Base-by-base conservation (phyloP, 1,284 basidiomycete genomes). In the Leccinum proliferum region DNA sequence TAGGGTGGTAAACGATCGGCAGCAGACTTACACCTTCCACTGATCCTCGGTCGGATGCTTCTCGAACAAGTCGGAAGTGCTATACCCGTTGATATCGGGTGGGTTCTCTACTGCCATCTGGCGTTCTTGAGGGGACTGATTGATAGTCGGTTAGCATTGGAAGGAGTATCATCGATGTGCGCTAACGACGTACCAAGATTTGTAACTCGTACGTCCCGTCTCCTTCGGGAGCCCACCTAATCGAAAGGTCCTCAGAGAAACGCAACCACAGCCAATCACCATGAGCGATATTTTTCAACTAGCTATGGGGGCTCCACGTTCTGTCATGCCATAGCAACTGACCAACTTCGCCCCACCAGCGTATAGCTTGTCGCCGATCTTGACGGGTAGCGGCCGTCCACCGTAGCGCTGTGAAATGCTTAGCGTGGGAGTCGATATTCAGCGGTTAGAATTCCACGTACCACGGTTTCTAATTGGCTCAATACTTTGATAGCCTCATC, bases 231-330 rank as follows among this genome's bases (percentile, higher is more conserved):
- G 18, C 61, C 74, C 75, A 78, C 15, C 72, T 65, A 1, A 69
- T n/a, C 1, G 67, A 67, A 7, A 63, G 39, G 1, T 62, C 53
- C 0, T 68, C 60, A 2, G 63, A 14, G 34, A 77, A 66, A 14
- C 59, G 59, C 58, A 73, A 57, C 73, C 73, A 77, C 39, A 64
- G 58, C 77, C 77, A 78, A 29, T 72, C 69, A 12, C 67, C 68
- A n/a, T 53, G 25, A 29, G 52, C 25, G 25, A 53, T 29, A n/a
- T 53, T 29, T 6, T 63, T 9, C n/a, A 59, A 7, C 18, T 14
- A 5, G 14, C 48, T 3, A 64, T 46, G 5, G 66, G 66, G 18
- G 52, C 15, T 5, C 71, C 73, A 6, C 72, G 74, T 48, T 72
- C 73, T 2, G 73, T 73, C 14, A 64, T 72, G 3, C 73, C 71